A percentile compares a stretch with the other conserved stretches of the same genome.
These are phyloP conservation scores for Diaporthe helianthi DNA, from an alignment of 2,329 filamentous ascomycete genomes.

Conservation along the genomic window DNA sequence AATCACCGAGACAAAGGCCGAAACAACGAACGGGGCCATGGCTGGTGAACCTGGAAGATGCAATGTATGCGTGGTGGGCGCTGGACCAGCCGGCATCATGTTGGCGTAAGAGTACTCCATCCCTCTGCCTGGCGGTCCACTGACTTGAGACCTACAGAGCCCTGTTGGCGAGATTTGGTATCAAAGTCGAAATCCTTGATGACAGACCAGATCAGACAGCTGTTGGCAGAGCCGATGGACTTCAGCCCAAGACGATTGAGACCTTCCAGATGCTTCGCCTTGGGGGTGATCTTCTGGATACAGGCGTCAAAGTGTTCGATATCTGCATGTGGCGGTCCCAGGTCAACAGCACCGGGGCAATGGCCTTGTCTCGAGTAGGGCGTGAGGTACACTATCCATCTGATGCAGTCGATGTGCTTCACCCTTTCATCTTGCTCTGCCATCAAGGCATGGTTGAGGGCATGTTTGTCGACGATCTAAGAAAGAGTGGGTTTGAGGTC, in stretches of 20 bases:
- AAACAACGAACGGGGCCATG: not conserved
- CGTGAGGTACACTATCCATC: conserved; percentile 40
- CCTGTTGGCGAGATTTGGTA: conserved; percentile 68
- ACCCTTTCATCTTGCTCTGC: conserved; percentile 44
- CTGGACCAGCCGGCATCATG: conserved; percentile 64
- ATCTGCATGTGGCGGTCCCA: conserved; percentile 70
- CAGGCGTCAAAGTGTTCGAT: conserved; percentile 70
- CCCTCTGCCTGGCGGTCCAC: conserved; percentile 38
- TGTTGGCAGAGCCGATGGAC: conserved; percentile 71
- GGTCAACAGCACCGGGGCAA: conserved; percentile 50
- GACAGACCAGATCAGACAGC: conserved; percentile 72
- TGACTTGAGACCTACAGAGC: conserved; percentile 58
- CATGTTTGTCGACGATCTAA: conserved; percentile 62
- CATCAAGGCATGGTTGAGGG: conserved; percentile 69
- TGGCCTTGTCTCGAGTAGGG: conserved; percentile 64
- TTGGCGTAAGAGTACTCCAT: conserved; percentile 47
- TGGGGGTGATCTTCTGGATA: conserved; percentile 65
- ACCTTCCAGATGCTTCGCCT: conserved; percentile 72
- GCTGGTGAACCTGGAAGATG: conserved; percentile 36
- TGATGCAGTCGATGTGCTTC: conserved; percentile 43
- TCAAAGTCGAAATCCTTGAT: conserved; percentile 71
- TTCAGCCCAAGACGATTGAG: conserved; percentile 77
- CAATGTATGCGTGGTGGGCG: conserved; percentile 57
- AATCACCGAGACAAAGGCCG: not conserved
- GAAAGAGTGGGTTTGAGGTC: conserved; percentile 57